These are phyloP conservation scores for Russula sp. DNA, from an alignment of 768 basidiomycete genomes.

Conservation along the genomic window DNA sequence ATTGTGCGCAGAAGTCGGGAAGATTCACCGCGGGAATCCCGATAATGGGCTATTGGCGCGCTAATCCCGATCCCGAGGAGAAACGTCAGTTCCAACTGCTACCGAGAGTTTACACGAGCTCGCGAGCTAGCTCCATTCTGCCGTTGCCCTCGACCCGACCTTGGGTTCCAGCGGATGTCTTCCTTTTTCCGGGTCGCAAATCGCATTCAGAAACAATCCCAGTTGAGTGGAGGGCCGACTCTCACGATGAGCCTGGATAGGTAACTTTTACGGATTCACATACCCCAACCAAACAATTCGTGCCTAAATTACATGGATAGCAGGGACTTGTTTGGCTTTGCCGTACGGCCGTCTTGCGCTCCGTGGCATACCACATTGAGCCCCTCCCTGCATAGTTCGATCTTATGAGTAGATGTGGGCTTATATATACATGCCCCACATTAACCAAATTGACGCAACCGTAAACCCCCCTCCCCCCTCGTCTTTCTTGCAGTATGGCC, in stretches of 20 bases:
- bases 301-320: conserved; percentile 19
- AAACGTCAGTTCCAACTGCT: not conserved
- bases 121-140: conserved; percentile 19
- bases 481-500: conserved; percentile 7
- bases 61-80: conserved; percentile 18
- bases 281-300: conserved; percentile 19
- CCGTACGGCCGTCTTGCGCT: conserved; percentile 2
- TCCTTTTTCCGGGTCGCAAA: conserved; percentile 11
- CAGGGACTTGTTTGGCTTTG: conserved; percentile 14
- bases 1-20: not conserved
- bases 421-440: conserved; percentile 18
- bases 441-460: conserved; percentile 1
- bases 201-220: not conserved
- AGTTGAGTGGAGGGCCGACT: not conserved
- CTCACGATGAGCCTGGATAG: conserved; percentile 17
- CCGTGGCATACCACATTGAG: conserved; percentile 16
- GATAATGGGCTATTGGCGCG: conserved; percentile 9
- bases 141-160: not conserved
- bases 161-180: not conserved
- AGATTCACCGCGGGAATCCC: conserved; percentile 3
- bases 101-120: conserved; percentile 2
- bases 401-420: conserved; percentile 14
- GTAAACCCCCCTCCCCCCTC: not conserved
- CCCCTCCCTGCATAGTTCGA: conserved; percentile 1
- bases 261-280: not conserved